Evolutionary conservation across 306 rosid species (phyloP), one percentile per base, ranked within the genome.

Genomic region (Vicia villosa): DNA sequence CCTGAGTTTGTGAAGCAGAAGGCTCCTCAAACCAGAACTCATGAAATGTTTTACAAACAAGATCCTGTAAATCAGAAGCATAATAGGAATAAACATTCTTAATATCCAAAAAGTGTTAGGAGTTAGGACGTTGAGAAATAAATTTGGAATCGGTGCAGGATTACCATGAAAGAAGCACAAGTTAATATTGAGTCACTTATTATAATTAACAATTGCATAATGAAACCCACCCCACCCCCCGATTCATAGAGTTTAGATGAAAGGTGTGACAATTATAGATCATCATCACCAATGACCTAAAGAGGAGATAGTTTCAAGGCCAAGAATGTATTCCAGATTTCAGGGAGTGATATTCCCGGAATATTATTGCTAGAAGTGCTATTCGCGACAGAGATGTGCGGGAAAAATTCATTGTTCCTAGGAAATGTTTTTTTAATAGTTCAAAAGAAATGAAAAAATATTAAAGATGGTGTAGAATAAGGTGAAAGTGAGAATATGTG

Each of bases 1-100:
- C 83, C 66, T 69, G 89, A 66, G 85, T 75, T 79, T 91, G 92
- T 30, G 87, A 79, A 64, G 83, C 77, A 62, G 91, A 76, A 78
- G 92, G 91, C 82, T 91, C 99, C 91, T 94, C 99, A 77, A 94
- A 94, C 97, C 99, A 94, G 76, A 94, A 91, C 80, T 94, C 99
- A 77, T 86, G 79, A 79, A 94, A 89, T 49, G 99, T 94, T 87
- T 91, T 94, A 86, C 97, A 91, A 77, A 94, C 99, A 84, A 94
- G 92, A 79, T 94, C 99, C 99, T 94, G 83, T 19, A 19, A 62
- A 81, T 14, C 21, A 78, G 17, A 72, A 78, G 59, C 68, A 82
- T 50, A 20, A 37, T 24, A 74, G 32, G 43, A 16, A 38, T 60
- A 60, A 63, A 59, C 24, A 26, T 22, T 20, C 24, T 73, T 41